These are phyloP conservation scores for Mucor racemosus DNA, from an alignment of 371 early-diverging fungal genomes.

Conservation along the genomic window DNA sequence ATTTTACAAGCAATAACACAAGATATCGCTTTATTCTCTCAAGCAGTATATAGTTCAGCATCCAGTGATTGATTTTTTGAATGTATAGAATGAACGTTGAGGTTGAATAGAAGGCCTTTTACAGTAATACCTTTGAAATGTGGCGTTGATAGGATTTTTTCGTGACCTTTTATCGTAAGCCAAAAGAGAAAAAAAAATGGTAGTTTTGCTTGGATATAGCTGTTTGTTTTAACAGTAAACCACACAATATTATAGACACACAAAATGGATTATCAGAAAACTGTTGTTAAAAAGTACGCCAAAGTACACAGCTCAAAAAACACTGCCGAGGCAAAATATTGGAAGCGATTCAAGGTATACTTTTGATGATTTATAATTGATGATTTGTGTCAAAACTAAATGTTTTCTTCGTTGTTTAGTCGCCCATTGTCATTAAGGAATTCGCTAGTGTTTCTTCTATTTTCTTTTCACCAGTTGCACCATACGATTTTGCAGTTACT, in stretches of 20 bases:
- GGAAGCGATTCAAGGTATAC: slow-evolving; percentile 82
- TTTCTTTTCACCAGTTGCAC: slow-evolving; percentile 83
- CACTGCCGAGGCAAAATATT: slow-evolving; percentile 76
- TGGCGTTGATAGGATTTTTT: neutral
- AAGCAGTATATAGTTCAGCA: too few relatives aligned
- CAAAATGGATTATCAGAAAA: slow-evolving; percentile 60
- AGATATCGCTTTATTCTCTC: too few relatives aligned
- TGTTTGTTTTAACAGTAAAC: neutral
- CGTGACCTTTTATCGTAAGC: slow-evolving; percentile 3
- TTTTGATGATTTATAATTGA: neutral
- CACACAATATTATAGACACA: slow-evolving; percentile 4
- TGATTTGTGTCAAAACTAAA: neutral
- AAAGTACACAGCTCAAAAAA: slow-evolving; percentile 50
- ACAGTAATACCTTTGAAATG: neutral
- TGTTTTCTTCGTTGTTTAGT: slow-evolving; percentile 40
- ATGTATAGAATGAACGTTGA: too few relatives aligned
- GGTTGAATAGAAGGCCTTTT: too few relatives aligned
- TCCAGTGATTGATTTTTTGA: too few relatives aligned
- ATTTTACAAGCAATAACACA: too few relatives aligned
- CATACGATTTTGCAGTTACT: slow-evolving; percentile 89
- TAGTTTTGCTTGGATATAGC: neutral
- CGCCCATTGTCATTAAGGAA: slow-evolving; percentile 87
- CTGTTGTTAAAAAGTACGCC: slow-evolving; percentile 63
- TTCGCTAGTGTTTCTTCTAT: slow-evolving; percentile 84
- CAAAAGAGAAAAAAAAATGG: neutral